Evolutionary conservation across 106 monocot genomes (phyloP), one percentile per base, ranked within the genome.

Genomic region (Acorus gramineus): DNA sequence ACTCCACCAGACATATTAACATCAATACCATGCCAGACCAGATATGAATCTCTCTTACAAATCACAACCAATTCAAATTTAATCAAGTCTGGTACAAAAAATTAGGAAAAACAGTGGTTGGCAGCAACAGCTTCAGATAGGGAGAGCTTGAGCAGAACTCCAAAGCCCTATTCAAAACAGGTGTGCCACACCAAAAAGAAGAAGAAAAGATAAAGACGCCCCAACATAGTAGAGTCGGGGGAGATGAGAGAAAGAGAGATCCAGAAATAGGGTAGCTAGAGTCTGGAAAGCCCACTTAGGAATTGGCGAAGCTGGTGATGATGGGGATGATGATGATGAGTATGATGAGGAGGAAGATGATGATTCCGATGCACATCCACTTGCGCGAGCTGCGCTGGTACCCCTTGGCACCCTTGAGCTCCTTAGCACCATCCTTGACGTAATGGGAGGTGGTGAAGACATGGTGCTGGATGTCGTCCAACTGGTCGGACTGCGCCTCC

Each of bases 401-500:
- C 14, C 8, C 48, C 52, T 52, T 65, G 50, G 65, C 65, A 4
- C 43, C 14, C 6, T 49, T 14, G 42, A 65, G 65, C 52, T 65
- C 52, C 28, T 65, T 65, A 42, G 65, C 8, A 0, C 65, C 65
- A 47, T 65, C 52, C 5, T 42, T 51, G 52, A 65, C 65, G 65
- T 65, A 65, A 42, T 65, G 65, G 13, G 52, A 12, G n/a, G 65
- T 53, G 52, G n/a, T 50, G 5, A 53, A 42, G n/a, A 65, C 65
- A 28, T 65, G 65, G 65, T 65, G 65, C 52, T 65, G 52, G 65
- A 65, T 65, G 65, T 65, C 65, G 14, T 65, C 65, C 52, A 65
- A 7, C 14, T 50, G 13, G 52, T 65, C 65, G 7, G 52, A 50
- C 14, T 65, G 65, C 8, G 65, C 52, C 52, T 65, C 65, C 52